Conservation (phyloP, 768 basidiomycete species). For the Naganishia kalamii region DNA sequence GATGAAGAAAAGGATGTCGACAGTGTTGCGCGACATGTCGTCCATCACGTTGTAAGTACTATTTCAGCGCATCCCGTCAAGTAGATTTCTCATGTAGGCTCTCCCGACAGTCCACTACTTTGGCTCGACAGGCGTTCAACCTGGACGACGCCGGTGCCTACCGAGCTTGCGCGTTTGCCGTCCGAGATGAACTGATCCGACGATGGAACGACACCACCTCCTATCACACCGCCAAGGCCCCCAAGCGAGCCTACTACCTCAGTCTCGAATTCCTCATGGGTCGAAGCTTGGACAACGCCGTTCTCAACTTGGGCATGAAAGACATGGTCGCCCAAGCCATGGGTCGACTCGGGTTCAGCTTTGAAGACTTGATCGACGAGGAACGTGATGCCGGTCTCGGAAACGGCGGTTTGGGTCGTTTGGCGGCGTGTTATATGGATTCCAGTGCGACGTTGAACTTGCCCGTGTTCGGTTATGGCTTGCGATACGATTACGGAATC, state of each 20-base stretch:
- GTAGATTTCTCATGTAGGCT: background rate
- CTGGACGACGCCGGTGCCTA: slow-evolving; percentile 71
- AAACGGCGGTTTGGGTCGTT: slow-evolving; percentile 68
- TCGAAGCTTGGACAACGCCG: slow-evolving; percentile 56
- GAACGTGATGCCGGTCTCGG: slow-evolving; percentile 79
- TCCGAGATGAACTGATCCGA: slow-evolving; percentile 75
- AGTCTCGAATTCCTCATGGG: slow-evolving; percentile 70
- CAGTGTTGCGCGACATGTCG: slow-evolving; percentile 37
- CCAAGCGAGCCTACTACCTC: slow-evolving; percentile 67
- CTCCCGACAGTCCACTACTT: slow-evolving; percentile 52
- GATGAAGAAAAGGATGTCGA: slow-evolving; percentile 36
- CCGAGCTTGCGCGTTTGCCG: slow-evolving; percentile 81
- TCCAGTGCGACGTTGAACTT: slow-evolving; percentile 65
- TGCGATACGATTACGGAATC: slow-evolving; percentile 82
- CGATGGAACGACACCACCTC: slow-evolving; percentile 72
- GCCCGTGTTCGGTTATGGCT: slow-evolving; percentile 91
- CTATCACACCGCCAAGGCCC: slow-evolving; percentile 44
- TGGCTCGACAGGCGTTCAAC: slow-evolving; percentile 86
- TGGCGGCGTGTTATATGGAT: slow-evolving; percentile 88
- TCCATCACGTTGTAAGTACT: slow-evolving; percentile 32
- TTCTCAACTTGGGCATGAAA: slow-evolving; percentile 83
- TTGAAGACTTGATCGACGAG: slow-evolving; percentile 27
- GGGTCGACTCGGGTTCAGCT: slow-evolving; percentile 67
- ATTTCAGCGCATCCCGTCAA: background rate
- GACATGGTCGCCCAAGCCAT: slow-evolving; percentile 64